Evolutionary conservation across 73 alveolate genomes (phyloP).

Genomic region (Paramecium caudatum): DNA sequence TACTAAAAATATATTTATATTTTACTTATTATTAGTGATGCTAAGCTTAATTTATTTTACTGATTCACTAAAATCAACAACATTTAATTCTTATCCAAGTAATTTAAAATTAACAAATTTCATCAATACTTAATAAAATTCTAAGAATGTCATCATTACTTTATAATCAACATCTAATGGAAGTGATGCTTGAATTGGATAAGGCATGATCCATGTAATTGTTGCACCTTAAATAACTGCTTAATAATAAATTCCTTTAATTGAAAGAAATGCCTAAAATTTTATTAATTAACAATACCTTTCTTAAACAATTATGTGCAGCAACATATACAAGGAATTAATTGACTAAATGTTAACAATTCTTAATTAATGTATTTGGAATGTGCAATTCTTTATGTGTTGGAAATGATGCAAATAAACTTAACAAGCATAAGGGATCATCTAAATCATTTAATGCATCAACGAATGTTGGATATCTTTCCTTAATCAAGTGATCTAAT

Average conservation of each 20-base stretch:
- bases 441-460: constrained; percentile 99
- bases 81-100: constrained; percentile 48
- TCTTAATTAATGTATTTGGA: constrained; percentile 65
- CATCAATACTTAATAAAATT: constrained; percentile 69
- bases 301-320: constrained; percentile 68
- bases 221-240: constrained; percentile 70
- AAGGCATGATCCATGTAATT: constrained; percentile 77
- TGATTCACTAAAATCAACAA: constrained; percentile 1
- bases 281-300: background rate
- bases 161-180: constrained; percentile 77
- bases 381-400: constrained; percentile 87
- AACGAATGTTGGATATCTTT: constrained; percentile 98
- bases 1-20: background rate
- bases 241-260: constrained; percentile 75
- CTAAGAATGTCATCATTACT: constrained; percentile 75
- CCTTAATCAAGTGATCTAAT: constrained; percentile 96
- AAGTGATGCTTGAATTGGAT: constrained; percentile 66
- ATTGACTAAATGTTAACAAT: constrained; percentile 61
- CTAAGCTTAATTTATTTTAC: background rate
- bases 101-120: constrained; percentile 71
- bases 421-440: constrained; percentile 98
- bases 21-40: background rate
- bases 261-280: constrained; percentile 55
- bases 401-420: constrained; percentile 96
- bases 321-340: constrained; percentile 62